Evolutionary conservation across 331 rosid genomes (phyloP), one percentile per base, ranked within the genome.

Genomic region (Phaseolus coccineus): DNA sequence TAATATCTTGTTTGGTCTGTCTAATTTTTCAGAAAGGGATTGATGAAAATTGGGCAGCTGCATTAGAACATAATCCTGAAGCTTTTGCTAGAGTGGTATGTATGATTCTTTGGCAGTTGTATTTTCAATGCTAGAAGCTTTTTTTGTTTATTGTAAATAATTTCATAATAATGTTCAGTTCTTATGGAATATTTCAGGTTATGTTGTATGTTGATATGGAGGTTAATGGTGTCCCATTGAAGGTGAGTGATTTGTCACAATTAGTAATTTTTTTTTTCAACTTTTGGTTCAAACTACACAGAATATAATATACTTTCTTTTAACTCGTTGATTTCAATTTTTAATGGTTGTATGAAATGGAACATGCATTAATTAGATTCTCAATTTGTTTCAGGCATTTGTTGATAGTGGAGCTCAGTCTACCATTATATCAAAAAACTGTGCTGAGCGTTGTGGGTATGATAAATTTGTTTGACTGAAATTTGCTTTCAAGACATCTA

Each of bases 161-260:
- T 50, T 58, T 33, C 42, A 16, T 48, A 31, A 27, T 53, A 35
- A 52, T 52, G 15, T 64, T 65, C 39, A 27, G 31, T 62, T 74
- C 76, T 65, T 30, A 13, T 83, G 84, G 62, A 61, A 66, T 67
- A 51, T 74, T 90, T 79, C 90, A 95, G 98, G 87, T 95, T 73
- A 95, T 95, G 99, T 77, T 95, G 87, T 95, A 93, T 85, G 99
- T 95, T 69, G 99, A 93, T 88, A 95, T 95, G 99, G 99, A 95
- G 83, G 98, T 93, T 59, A 95, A 95, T 86, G 97, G 97, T 70
- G 90, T 95, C 57, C 97, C 99, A 2, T 81, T 95, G 84, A 95
- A 95, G 98, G 99, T 91, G 79, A 81, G 73, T 76, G 46, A 69
- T 52, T 63, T 8, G 58, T 83, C 51, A 66, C 31, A 46, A 35